Percentiles rank a stretch among this genome's conserved stretches.
Conservation (phyloP, 306 rosid genomes). For the Lablab purpureus region DNA sequence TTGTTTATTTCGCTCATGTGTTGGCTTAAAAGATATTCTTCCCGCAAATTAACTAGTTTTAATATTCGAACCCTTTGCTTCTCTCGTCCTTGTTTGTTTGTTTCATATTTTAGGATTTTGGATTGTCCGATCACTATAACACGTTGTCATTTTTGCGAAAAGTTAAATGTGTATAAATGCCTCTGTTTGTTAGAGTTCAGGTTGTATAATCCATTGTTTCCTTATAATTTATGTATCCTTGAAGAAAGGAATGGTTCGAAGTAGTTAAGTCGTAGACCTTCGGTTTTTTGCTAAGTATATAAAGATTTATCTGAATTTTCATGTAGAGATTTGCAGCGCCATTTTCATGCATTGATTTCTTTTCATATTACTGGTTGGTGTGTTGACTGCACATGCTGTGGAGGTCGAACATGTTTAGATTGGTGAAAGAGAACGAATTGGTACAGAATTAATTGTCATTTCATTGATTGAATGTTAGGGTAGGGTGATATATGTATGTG, state of each 20-base stretch:
- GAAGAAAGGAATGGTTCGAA: too few species aligned
- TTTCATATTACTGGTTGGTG: background rate
- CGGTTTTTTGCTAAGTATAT: too few species aligned
- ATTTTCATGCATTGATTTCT: background rate
- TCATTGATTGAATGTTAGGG: too few species aligned
- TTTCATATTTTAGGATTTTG: too few species aligned
- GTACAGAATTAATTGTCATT: too few species aligned
- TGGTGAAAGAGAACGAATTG: too few species aligned
- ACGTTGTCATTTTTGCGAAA: background rate
- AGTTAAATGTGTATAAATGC: background rate
- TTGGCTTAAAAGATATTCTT: background rate
- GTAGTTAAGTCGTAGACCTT: background rate
- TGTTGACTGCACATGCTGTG: background rate
- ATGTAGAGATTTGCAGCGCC: too few species aligned
- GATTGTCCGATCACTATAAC: background rate
- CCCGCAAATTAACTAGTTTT: constrained; percentile 5
- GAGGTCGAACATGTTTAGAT: background rate
- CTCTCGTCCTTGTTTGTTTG: background rate
- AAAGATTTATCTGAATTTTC: too few species aligned
- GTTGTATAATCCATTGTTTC: background rate
- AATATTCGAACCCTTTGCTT: background rate
- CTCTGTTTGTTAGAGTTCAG: background rate
- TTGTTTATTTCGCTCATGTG: background rate
- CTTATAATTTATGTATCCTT: background rate
- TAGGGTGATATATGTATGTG: too few species aligned